Evolutionary conservation across 1,284 basidiomycete species (phyloP), one percentile per base, ranked within the genome.

Genomic region (Boletellus sp.): DNA sequence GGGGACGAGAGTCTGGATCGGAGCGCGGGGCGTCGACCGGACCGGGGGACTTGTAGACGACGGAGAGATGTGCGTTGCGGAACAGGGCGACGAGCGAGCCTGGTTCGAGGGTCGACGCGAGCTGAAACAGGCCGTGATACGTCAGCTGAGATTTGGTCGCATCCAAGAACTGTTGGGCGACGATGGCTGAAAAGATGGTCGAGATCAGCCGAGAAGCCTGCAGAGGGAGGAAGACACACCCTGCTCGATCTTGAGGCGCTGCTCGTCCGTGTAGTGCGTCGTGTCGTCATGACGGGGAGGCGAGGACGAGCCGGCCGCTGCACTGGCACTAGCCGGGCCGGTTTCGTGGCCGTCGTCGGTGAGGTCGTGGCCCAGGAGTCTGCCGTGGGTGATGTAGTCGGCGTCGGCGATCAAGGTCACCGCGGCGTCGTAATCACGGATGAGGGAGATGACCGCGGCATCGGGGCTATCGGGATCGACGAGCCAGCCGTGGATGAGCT

Each of bases 401-500:
- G 84, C 91, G 44, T 85, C 86, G 0, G 85, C 91, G 45, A 93
- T 83, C 19, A 85, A 67, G 47, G 81, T 83, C 1, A 89, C 81
- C 0, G 89, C 85, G 16, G 69, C 79, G 60, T 90, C 86, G 50
- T 90, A 90, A 65, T 90, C 86, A 42, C 73, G 72, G 13, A 74
- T 72, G 32, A 71, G 73, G 26, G 72, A 65, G 45, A 93, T 66
- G 0, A 82, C 80, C 2, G 64, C 61, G 22, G 80, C 81, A 60
- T 90, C 87, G 0, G 74, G 67, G 45, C 82, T 83, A 0, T 78
- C 76, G 1, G 86, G 85, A 60, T 96, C 91, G 8, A 87, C 87
- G n/a, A 96, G 77, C 93, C 93, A 96, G 1, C 93, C 93, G 58
- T 96, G 93, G 1, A 93, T 83, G 44, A 96, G 82, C 13, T 81